Evolutionary conservation across 805 yeast species (phyloP), one percentile per base, ranked within the genome.

Genomic region (Teunomyces atbi): DNA sequence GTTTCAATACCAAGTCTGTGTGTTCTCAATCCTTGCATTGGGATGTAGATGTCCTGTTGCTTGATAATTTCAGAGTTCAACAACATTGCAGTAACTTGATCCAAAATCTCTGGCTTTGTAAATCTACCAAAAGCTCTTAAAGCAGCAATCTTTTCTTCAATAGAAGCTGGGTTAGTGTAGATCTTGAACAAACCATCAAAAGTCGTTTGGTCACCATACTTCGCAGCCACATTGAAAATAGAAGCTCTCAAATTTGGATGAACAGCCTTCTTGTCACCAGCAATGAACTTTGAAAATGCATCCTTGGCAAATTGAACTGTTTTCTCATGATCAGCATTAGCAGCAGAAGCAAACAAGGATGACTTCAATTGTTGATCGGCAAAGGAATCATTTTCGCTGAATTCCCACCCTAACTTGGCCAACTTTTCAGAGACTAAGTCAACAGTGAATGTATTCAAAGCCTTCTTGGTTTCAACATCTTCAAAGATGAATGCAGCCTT

Each of bases 21-120:
- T 12, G 78, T 59, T 57, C 85, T 73, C 71, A 89, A 70, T 36
- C 94, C 91, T 50, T 71, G 79, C 81, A 92, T 74, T 53, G 96
- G 95, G 54, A 82, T 76, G 68, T 82, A 82, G 45, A 85, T 77
- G 63, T 88, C 96, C 71, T 88, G 95, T 33, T 68, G 65, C 55
- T 81, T 79, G 49, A 86, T 72, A 39, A 82, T 66, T 27, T 84
- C 84, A 51, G 66, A 52, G 47, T 83, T 80, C 51, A 84, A 76
- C 52, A 83, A 62, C 59, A 74, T 73, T 3, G 67, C 74, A 23
- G 83, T 68, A 5, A 87, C 79, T 71, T 79, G 80, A 56, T 78
- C 68, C 46, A 81, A 71, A 44, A 83, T 65, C 44, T 71, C 69
- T 3, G 71, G 66, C 44, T 79, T 77, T 47, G 71, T 77, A 58